Base-by-base conservation (phyloP, 306 rosid genomes). In the Leucaena leucocephala region DNA sequence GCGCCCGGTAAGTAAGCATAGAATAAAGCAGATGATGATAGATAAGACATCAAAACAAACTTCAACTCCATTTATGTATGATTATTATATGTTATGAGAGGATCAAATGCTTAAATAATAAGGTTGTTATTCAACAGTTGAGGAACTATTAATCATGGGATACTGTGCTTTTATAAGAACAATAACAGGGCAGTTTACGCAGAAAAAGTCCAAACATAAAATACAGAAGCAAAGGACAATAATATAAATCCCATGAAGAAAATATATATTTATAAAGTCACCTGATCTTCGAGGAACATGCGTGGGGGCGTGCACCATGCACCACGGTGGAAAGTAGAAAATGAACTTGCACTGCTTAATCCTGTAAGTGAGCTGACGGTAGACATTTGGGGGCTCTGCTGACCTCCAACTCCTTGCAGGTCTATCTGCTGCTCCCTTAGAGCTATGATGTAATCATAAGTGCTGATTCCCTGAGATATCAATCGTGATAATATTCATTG, bases 231-330 rank as follows among this genome's bases (percentile, higher is more conserved):
- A 57, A 55, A 43, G 38, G 68, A 52, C 13, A 42, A 7, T 10
- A 34, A 43, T 13, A 54, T 16, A 43, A 16, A 38, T 38, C 46
- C 22, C 19, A n/a, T 33, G 58, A 54, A 54, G 48, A 39, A 74
- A 55, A 65, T 49, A 14, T 9, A 8, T 9, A 8, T 22, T 49
- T 46, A 68, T 59, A 58, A 61, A 55, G 57, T 46, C 76, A 93
- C 98, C 97, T 93, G 98, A 85, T 93, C 97, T 80, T 93, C 98
- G 35, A 93, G 88, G 78, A 93, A 88, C 62, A 93, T 34, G 13
- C 94, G 94, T 12, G 98, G 98, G 1, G 98, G 98, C 1, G 98
- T 93, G 84, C 98, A 93, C 97, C 97, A 93, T 0, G 94, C 89
- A 19, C 91, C 94, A 7, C 93, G 90, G 74, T 91, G 97, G 87